These are phyloP conservation scores for Lindgomyces ingoldianus DNA, from an alignment of 495 filamentous ascomycete species.

Conservation along the genomic window DNA sequence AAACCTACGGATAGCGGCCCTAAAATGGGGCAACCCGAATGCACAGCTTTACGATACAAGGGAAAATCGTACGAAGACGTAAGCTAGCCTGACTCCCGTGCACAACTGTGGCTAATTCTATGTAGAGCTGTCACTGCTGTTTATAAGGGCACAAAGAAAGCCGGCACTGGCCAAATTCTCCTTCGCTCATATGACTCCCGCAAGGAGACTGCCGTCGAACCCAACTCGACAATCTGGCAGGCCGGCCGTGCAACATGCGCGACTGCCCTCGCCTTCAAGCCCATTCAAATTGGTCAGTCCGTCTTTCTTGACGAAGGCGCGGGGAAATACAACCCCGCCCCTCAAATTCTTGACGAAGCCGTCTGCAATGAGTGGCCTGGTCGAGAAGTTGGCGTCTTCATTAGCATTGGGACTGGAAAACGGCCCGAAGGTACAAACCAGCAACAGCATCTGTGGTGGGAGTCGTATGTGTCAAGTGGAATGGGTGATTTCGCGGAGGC, in stretches of 20 bases:
- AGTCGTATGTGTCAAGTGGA: conserved; percentile 75
- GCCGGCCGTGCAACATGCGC: conserved; percentile 93
- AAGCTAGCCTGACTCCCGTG: conserved; percentile 46
- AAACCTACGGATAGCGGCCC: conserved; percentile 41
- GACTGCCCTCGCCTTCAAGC: conserved; percentile 91
- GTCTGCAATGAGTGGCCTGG: conserved; percentile 92
- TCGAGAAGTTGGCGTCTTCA: conserved; percentile 81
- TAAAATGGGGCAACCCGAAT: conserved; percentile 61
- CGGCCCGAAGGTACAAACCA: conserved; percentile 70
- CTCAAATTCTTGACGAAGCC: conserved; percentile 84
- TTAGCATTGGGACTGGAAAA: conserved; percentile 91
- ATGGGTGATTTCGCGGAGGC: conserved; percentile 87
- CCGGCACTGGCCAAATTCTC: conserved; percentile 63
- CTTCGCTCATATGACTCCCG: conserved; percentile 93
- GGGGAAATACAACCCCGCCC: conserved; percentile 88
- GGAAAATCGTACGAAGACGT: conserved; percentile 91
- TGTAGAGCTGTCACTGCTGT: conserved; percentile 83
- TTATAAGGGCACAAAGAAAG: conserved; percentile 74
- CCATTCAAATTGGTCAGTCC: conserved; percentile 89
- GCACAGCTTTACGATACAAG: conserved; percentile 77
- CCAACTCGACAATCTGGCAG: conserved; percentile 92
- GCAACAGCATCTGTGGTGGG: conserved; percentile 80
- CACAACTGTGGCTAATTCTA: conserved; percentile 38
- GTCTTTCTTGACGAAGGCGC: conserved; percentile 91
- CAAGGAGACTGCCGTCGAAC: conserved; percentile 83